Base-by-base conservation (phyloP, 2,329 filamentous ascomycete genomes). In the Verticillium albo-atrum region DNA sequence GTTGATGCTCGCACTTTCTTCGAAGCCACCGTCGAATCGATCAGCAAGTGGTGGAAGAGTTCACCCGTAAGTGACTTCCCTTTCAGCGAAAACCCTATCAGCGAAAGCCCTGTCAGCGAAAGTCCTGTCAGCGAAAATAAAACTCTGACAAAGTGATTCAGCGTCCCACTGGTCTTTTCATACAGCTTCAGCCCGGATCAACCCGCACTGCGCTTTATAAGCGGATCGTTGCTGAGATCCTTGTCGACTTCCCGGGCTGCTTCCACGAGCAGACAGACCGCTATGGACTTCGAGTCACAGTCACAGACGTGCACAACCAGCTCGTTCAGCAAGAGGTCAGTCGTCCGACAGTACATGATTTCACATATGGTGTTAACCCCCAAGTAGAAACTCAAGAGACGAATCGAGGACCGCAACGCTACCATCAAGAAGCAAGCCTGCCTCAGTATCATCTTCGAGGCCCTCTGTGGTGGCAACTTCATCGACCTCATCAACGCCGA, bases 401-500 rank as follows among this genome's bases (percentile, higher is more conserved):
- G 42, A 20, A 20, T 47, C 42, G 14, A 23, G 3, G 42, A n/a
- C 7, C 42, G 42, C 20, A 23, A 47, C 5, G 9, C 42, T 20
- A 30, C 51, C 25, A 27, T 53, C 15, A 28, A 53, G 51, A 53
- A 27, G 51, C 51, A 53, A 17, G 26, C 51, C 15, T 27, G 51
- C 17, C 51, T 53, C 25, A 27, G 51, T 26, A 53, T 53, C 27
- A 26, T 53, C 25, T 28, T 74, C n/a, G 73, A 74, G 51, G 71
- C 72, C 32, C 61, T 75, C 17, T 59, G 66, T 2, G 71, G 72
- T 2, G 64, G 64, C 4, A 60, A 66, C 3, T 73, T 75, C 56
- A 65, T 65, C 1, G 20, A 56, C 12, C 54, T 60, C 25, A 55
- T 61, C 17, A 55, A 55, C 28, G 34, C 5, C 62, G 58, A 10